Evolutionary conservation across 2,329 filamentous ascomycete genomes (phyloP).

Genomic region (Alternaria infectoria): DNA sequence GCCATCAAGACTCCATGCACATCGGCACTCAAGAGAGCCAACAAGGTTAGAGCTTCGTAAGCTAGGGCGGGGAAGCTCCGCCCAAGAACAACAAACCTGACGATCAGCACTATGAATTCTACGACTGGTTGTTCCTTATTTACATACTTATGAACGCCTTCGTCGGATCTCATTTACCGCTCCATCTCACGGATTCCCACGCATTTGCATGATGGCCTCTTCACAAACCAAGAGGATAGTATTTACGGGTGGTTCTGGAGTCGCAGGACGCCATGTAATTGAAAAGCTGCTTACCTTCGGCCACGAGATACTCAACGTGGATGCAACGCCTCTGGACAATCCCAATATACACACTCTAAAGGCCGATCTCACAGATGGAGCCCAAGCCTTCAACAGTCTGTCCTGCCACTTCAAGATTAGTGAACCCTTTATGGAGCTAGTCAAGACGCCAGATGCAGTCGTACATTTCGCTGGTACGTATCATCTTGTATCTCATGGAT

Average conservation of each 20-base stretch:
- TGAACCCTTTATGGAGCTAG: constrained; percentile 45
- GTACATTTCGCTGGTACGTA: constrained; percentile 64
- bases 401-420: constrained; percentile 61
- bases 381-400: constrained; percentile 63
- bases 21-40: neutral
- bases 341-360: constrained; percentile 60
- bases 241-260: constrained; percentile 63
- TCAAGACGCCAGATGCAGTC: constrained; percentile 60
- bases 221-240: constrained; percentile 50
- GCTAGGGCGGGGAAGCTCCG: constrained; percentile 27
- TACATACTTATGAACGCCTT: neutral
- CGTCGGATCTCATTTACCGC: neutral
- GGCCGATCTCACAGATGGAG: constrained; percentile 61
- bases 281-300: constrained; percentile 58
- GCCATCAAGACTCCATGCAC: neutral
- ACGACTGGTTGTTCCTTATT: neutral
- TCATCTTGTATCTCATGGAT: neutral
- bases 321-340: constrained; percentile 54
- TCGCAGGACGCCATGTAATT: constrained; percentile 53
- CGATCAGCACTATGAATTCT: neutral
- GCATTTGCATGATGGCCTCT: constrained; percentile 14
- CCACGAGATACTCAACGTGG: constrained; percentile 62
- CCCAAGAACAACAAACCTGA: constrained; percentile 1
- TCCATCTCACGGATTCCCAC: neutral
- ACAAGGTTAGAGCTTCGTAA: neutral